Evolutionary conservation across 768 basidiomycete species (phyloP).

Genomic region (Rhodotorula kratochvilovae): DNA sequence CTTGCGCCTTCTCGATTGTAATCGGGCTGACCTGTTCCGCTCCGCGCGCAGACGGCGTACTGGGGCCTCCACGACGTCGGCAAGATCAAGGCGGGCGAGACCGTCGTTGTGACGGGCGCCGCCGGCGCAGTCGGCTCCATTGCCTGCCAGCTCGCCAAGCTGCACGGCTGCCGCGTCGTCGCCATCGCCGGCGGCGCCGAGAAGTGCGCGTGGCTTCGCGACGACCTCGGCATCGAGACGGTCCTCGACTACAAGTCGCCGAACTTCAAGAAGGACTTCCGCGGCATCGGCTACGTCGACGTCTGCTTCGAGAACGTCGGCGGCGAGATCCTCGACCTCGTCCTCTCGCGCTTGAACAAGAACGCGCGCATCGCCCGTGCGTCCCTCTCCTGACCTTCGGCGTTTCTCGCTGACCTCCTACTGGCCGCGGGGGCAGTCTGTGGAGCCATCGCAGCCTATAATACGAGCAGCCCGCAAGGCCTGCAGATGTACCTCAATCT

Average conservation of each 20-base stretch:
- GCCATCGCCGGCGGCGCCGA: conserved; percentile 79
- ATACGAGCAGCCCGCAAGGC: conserved; percentile 61
- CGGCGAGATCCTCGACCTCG: conserved; percentile 75
- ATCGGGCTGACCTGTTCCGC: neutral
- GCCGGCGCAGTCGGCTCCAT: conserved; percentile 84
- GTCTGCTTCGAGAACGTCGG: conserved; percentile 57
- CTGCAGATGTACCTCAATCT: conserved; percentile 54
- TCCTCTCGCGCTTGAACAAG: conserved; percentile 67
- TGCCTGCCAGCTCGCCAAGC: conserved; percentile 72
- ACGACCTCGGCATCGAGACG: conserved; percentile 74
- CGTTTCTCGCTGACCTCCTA: neutral
- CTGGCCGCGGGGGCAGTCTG: conserved; percentile 55
- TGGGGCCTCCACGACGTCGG: conserved; percentile 84
- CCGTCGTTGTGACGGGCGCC: conserved; percentile 79
- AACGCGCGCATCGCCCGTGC: conserved; percentile 72
- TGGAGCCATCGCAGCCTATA: conserved; percentile 50
- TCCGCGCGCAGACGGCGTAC: conserved; percentile 80
- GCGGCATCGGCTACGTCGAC: conserved; percentile 68
- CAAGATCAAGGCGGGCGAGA: conserved; percentile 75
- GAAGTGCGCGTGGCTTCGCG: conserved; percentile 80
- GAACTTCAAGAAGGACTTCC: conserved; percentile 60
- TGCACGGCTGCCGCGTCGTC: conserved; percentile 67
- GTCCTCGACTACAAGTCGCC: conserved; percentile 82
- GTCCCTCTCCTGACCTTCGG: conserved; percentile 49
- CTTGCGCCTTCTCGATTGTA: no score